Conservation (phyloP, 148 eudicot species). For the Silene latifolia region DNA sequence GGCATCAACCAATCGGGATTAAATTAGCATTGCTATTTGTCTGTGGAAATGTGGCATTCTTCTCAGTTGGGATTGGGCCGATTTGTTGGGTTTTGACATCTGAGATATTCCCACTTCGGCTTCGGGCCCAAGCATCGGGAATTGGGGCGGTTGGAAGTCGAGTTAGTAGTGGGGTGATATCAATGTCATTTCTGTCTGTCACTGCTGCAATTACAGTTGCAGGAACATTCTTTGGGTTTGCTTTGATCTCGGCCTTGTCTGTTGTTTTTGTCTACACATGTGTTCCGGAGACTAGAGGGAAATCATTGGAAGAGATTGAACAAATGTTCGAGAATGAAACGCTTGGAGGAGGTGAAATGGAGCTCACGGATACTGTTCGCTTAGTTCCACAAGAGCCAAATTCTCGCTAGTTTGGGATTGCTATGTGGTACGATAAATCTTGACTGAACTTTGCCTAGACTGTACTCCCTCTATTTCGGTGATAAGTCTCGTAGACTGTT, state of each 20-base stretch:
- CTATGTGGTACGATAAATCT: background rate
- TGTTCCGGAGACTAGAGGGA: constrained; percentile 90
- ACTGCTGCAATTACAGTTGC: constrained; percentile 53
- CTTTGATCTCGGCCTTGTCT: constrained; percentile 56
- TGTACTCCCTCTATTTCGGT: background rate
- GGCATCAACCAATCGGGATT: constrained; percentile 41
- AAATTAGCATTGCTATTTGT: constrained; percentile 52
- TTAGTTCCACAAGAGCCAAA: constrained; percentile 36
- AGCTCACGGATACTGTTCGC: constrained; percentile 50
- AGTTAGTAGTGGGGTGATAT: constrained; percentile 72
- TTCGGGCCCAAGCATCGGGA: constrained; percentile 86
- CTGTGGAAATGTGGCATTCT: constrained; percentile 87
- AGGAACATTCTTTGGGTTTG: constrained; percentile 70
- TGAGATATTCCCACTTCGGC: constrained; percentile 77
- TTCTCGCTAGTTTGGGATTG: background rate
- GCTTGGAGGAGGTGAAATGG: constrained; percentile 37
- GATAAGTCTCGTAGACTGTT: background rate
- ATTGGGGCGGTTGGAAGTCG: constrained; percentile 78
- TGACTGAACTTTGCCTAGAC: background rate
- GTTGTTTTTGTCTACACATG: constrained; percentile 58
- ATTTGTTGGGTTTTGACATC: constrained; percentile 81
- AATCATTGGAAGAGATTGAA: constrained; percentile 76
- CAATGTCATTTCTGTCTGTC: constrained; percentile 75
- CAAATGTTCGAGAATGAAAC: constrained; percentile 47
- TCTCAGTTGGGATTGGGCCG: constrained; percentile 87